These are phyloP conservation scores for Viola pubescens DNA, from an alignment of 441 rosid species.

Conservation along the genomic window DNA sequence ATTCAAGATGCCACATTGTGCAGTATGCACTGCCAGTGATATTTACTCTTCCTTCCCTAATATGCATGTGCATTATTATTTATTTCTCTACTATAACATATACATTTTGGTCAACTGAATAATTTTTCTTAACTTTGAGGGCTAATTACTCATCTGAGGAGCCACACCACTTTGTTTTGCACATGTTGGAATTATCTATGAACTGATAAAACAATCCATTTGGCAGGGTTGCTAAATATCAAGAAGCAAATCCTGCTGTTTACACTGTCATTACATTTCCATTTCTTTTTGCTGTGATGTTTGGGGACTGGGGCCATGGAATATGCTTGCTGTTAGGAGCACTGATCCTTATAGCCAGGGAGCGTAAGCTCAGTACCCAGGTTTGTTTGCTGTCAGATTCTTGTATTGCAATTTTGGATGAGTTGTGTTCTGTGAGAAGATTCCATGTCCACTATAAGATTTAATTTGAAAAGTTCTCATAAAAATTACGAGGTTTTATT, in stretches of 20 bases:
- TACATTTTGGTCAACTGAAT: slow-evolving; percentile 8
- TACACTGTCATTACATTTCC: slow-evolving; percentile 84
- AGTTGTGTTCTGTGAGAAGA: not conserved
- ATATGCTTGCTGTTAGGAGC: slow-evolving; percentile 91
- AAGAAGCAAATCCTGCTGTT: slow-evolving; percentile 94
- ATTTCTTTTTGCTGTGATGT: slow-evolving; percentile 97
- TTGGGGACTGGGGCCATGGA: slow-evolving; percentile 99
- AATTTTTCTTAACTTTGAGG: slow-evolving; percentile 1
- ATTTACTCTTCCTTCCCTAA: too few relatives aligned
- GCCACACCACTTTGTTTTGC: slow-evolving; percentile 20
- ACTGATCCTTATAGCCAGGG: slow-evolving; percentile 70
- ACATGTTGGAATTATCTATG: slow-evolving; percentile 16
- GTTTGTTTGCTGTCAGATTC: slow-evolving; percentile 31
- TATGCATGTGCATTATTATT: too few relatives aligned
- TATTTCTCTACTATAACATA: too few relatives aligned
- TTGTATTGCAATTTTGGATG: slow-evolving; percentile 12
- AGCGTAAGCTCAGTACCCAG: slow-evolving; percentile 68
- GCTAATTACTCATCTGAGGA: too few relatives aligned
- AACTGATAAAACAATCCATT: slow-evolving; percentile 24
- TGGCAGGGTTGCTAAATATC: slow-evolving; percentile 89
- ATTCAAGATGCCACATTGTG: too few relatives aligned
- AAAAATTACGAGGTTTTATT: not conserved
- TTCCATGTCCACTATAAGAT: too few relatives aligned
- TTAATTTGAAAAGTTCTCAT: too few relatives aligned
- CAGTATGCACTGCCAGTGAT: too few relatives aligned